Conservation (phyloP, 2,329 filamentous ascomycete genomes). For the Xylogone sp. region DNA sequence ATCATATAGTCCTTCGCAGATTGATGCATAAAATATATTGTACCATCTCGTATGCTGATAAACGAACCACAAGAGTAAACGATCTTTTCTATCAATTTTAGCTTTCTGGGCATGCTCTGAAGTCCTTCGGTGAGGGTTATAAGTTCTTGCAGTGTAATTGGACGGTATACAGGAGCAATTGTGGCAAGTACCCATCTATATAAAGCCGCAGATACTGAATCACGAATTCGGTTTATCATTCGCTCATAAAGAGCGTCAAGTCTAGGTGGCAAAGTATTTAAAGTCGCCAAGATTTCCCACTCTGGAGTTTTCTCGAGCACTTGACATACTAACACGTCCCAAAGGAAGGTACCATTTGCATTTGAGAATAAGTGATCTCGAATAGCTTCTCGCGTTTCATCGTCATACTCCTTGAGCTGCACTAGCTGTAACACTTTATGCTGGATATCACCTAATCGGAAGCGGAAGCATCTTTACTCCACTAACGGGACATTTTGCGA, state of each 20-base stretch:
- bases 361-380: constrained; percentile 25
- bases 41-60: constrained; percentile 27
- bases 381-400: constrained; percentile 12
- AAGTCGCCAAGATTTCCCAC: constrained; percentile 10
- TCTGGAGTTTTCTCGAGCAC: constrained; percentile 19
- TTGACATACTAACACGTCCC: constrained; percentile 38
- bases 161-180: constrained; percentile 29
- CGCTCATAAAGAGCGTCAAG: constrained; percentile 33
- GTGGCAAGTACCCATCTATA: constrained; percentile 33
- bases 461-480: too few species aligned
- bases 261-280: constrained; percentile 29
- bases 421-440: constrained; percentile 29
- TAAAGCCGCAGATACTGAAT: constrained; percentile 22
- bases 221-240: constrained; percentile 33
- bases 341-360: constrained; percentile 38
- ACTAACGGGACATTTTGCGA: too few species aligned
- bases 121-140: constrained; percentile 16
- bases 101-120: constrained; percentile 8
- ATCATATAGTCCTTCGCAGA: constrained; percentile 40
- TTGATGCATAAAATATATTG: constrained; percentile 36
- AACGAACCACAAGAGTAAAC: constrained; percentile 18
- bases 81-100: constrained; percentile 20
- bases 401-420: constrained; percentile 21
- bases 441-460: too few species aligned
- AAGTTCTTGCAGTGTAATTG: constrained; percentile 33